These are phyloP conservation scores for Pleoardoris graminearum DNA, from an alignment of 2,329 filamentous ascomycete species.

Conservation along the genomic window DNA sequence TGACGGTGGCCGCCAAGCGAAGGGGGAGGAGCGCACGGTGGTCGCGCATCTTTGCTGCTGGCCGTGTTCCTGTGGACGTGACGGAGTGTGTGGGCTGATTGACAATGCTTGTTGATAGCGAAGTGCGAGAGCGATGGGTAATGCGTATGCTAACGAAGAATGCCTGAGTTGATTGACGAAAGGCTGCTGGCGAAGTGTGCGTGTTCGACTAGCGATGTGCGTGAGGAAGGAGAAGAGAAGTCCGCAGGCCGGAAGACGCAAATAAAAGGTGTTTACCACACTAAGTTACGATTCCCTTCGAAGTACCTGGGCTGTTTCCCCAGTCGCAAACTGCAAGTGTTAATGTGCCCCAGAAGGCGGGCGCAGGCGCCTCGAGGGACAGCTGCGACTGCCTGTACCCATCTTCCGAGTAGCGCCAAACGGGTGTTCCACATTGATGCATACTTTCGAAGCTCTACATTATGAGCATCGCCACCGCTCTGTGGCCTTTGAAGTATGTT, in stretches of 20 bases:
- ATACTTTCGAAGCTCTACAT: too few species aligned
- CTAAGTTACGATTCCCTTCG: background rate
- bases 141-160: background rate
- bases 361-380: too few species aligned
- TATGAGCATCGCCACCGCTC: too few species aligned
- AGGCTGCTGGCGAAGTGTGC: background rate
- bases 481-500: too few species aligned
- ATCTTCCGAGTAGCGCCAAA: too few species aligned
- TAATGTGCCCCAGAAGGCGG: conserved; percentile 30
- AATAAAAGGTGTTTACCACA: background rate
- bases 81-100: background rate
- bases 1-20: conserved; percentile 49
- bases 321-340: background rate
- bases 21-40: conserved; percentile 46
- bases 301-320: background rate
- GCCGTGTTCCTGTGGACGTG: background rate
- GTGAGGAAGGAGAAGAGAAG: background rate
- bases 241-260: background rate
- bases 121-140: background rate
- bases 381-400: too few species aligned
- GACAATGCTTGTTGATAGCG: background rate
- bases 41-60: conserved; percentile 3
- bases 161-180: background rate
- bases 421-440: too few species aligned
- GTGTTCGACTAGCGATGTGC: background rate